Evolutionary conservation across 2,329 filamentous ascomycete species (phyloP).

Genomic region (Thermothelomyces thermophilus): DNA sequence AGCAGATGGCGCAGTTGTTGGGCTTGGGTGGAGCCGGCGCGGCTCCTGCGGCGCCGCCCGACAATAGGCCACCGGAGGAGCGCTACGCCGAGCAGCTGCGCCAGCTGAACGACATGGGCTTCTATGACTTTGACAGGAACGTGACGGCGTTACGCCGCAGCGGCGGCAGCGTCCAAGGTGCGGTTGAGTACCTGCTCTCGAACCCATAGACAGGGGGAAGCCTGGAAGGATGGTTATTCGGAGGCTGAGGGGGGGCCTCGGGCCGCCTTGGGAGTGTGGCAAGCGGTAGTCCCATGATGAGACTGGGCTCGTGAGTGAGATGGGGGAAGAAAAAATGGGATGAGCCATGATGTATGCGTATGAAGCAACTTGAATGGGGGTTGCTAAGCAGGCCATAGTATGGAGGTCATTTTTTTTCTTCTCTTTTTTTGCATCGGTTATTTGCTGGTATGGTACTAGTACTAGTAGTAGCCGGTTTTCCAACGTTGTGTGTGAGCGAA

Average conservation of each 20-base stretch:
- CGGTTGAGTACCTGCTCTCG: slow-evolving; percentile 64
- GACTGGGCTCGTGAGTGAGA: neutral
- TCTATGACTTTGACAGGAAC: slow-evolving; percentile 93
- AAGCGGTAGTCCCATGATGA: too few relatives aligned
- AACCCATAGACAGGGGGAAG: neutral
- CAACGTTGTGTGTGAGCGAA: too few relatives aligned
- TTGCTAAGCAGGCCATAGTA: neutral
- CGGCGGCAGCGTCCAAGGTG: slow-evolving; percentile 90
- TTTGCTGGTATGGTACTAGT: neutral
- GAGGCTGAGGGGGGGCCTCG: too few relatives aligned
- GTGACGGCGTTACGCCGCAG: slow-evolving; percentile 79
- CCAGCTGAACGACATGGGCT: slow-evolving; percentile 98
- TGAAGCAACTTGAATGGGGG: neutral
- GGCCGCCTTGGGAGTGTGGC: too few relatives aligned
- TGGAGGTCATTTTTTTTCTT: too few relatives aligned
- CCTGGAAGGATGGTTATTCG: too few relatives aligned
- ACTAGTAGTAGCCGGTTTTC: too few relatives aligned
- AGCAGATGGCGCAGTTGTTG: slow-evolving; percentile 48
- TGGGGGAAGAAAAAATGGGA: neutral
- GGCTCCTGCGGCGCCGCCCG: slow-evolving; percentile 52
- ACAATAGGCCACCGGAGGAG: slow-evolving; percentile 89
- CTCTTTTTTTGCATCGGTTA: neutral
- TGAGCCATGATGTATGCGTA: slow-evolving; percentile 1
- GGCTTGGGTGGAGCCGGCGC: slow-evolving; percentile 28
- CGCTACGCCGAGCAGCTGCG: slow-evolving; percentile 82